Evolutionary conservation across 176 grass and related monocot species (phyloP).

Genomic region (Cocos nucifera): DNA sequence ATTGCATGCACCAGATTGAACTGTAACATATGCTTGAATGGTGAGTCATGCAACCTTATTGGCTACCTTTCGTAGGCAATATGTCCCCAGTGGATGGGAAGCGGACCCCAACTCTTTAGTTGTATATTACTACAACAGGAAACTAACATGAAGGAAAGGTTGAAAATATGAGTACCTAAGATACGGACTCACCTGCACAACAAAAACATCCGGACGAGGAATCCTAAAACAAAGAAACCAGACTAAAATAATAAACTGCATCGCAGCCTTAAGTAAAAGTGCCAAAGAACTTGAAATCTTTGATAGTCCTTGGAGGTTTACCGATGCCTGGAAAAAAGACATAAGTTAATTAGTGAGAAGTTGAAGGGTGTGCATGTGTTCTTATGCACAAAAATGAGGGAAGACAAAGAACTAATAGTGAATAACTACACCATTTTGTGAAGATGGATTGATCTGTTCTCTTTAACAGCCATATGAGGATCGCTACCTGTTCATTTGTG

Average conservation of each 20-base stretch:
- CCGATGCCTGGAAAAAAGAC: conserved; percentile 47
- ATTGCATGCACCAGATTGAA: too few relatives aligned
- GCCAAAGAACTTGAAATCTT: conserved; percentile 77
- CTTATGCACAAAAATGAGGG: too few relatives aligned
- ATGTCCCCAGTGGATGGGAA: too few relatives aligned
- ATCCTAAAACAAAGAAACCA: conserved; percentile 88
- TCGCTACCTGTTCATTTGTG: conserved; percentile 63
- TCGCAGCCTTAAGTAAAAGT: conserved; percentile 72
- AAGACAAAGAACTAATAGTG: too few relatives aligned
- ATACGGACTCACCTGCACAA: conserved; percentile 58
- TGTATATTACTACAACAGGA: not conserved
- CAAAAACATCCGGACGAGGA: conserved; percentile 69
- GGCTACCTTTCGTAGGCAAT: too few relatives aligned
- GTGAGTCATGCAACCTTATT: too few relatives aligned
- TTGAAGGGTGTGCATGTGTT: too few relatives aligned
- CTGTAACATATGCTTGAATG: too few relatives aligned
- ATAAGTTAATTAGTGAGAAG: not conserved
- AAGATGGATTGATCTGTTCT: conserved; percentile 65
- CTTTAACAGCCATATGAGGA: conserved; percentile 58
- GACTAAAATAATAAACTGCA: conserved; percentile 69
- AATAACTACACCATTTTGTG: conserved; percentile 50
- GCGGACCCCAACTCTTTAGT: too few relatives aligned
- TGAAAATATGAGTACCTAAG: not conserved
- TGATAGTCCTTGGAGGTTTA: conserved; percentile 60
- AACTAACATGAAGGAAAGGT: not conserved